Evolutionary conservation across 371 early-diverging fungal species (phyloP).

Genomic region (Mucor saturninus): DNA sequence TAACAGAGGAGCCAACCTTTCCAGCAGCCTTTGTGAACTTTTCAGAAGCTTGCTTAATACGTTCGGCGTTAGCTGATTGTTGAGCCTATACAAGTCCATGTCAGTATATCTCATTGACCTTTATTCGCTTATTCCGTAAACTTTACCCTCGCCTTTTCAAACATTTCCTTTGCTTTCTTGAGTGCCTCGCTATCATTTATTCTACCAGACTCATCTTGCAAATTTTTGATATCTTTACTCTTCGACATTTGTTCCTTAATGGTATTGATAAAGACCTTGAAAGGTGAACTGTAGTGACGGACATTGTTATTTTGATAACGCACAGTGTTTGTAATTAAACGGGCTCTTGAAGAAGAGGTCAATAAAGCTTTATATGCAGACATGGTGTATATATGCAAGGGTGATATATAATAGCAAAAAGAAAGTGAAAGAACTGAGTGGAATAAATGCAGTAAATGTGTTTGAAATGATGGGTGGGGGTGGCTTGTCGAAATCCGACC

Average conservation of each 20-base stretch:
- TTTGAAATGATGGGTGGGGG: constrained; percentile 12
- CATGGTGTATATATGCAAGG: constrained; percentile 7
- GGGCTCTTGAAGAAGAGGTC: constrained; percentile 17
- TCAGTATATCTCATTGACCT: neutral
- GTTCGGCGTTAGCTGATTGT: constrained; percentile 56
- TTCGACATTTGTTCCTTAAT: constrained; percentile 90
- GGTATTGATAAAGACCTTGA: constrained; percentile 78
- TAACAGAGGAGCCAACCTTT: constrained; percentile 75
- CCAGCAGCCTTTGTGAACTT: constrained; percentile 76
- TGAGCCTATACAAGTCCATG: constrained; percentile 29
- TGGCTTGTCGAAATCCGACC: constrained; percentile 13
- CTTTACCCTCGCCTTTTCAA: constrained; percentile 67
- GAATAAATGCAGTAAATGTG: constrained; percentile 5
- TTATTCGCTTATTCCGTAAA: neutral
- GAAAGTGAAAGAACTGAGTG: constrained; percentile 15
- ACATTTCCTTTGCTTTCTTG: constrained; percentile 86
- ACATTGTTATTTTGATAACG: constrained; percentile 26
- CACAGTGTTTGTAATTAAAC: constrained; percentile 3
- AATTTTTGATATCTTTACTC: constrained; percentile 90
- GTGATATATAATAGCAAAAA: neutral
- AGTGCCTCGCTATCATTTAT: constrained; percentile 88
- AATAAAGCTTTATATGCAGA: constrained; percentile 26
- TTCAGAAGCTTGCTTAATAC: constrained; percentile 75
- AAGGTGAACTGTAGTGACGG: constrained; percentile 52
- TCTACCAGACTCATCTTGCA: constrained; percentile 83